Evolutionary conservation across 768 basidiomycete species (phyloP).

Genomic region (Tricholoma hemisulphureum): DNA sequence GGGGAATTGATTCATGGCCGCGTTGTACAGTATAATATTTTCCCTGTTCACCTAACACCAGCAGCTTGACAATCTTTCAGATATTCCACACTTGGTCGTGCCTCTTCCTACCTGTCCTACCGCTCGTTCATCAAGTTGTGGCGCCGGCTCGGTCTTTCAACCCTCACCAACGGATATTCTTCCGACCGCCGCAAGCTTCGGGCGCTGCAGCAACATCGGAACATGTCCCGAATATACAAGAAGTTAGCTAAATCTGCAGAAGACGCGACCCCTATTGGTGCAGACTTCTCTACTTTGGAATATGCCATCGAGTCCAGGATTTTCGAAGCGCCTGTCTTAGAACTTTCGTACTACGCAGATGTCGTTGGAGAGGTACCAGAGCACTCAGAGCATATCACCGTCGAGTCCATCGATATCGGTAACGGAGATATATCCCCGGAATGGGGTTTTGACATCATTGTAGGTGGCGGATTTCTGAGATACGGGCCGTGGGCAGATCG

Average conservation of each 20-base stretch:
- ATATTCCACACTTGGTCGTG: conserved; percentile 28
- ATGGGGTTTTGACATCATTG: conserved; percentile 86
- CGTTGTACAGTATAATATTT: conserved; percentile 44
- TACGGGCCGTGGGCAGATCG: conserved; percentile 99
- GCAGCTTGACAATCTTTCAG: conserved; percentile 20
- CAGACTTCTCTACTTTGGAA: conserved; percentile 60
- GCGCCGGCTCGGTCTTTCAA: conserved; percentile 49
- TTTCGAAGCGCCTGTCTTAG: conserved; percentile 72
- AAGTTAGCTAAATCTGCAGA: conserved; percentile 39
- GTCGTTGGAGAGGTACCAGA: conserved; percentile 74
- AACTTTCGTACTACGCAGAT: conserved; percentile 86
- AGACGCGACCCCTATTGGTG: conserved; percentile 54
- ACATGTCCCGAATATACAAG: conserved; percentile 15
- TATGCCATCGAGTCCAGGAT: conserved; percentile 88
- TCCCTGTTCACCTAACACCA: neutral
- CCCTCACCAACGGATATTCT: conserved; percentile 36
- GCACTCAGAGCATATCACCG: conserved; percentile 24
- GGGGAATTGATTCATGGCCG: conserved; percentile 63
- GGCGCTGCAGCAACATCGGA: conserved; percentile 18
- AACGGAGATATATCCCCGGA: conserved; percentile 89
- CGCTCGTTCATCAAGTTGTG: conserved; percentile 51
- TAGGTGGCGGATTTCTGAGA: conserved; percentile 70
- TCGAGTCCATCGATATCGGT: conserved; percentile 66
- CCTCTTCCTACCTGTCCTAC: conserved; percentile 36
- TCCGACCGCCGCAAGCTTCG: conserved; percentile 31